Conservation (phyloP, 108 stramenopile species). For the Cyclotella cryptica region DNA sequence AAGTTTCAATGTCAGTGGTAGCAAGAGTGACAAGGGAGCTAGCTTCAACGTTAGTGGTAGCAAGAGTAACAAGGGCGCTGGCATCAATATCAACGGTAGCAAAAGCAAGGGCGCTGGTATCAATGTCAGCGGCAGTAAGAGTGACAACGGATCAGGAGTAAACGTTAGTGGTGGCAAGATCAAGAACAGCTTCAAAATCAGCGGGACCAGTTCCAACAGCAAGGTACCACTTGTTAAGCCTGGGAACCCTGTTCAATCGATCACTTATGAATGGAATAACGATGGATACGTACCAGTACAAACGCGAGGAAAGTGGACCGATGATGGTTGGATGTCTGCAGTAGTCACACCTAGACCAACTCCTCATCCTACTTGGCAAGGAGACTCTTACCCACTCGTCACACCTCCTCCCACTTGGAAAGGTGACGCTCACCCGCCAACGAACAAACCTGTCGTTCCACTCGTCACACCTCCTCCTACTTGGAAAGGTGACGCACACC, state of each 20-base stretch:
- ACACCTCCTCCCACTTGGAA: background rate
- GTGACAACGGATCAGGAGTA: no score
- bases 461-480: slow-evolving; percentile 12
- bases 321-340: slow-evolving; percentile 8
- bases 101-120: background rate
- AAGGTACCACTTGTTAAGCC: background rate
- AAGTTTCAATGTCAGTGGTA: background rate
- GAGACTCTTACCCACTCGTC: slow-evolving; percentile 4
- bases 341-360: background rate
- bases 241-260: background rate
- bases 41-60: background rate
- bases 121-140: background rate
- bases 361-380: slow-evolving; percentile 13
- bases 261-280: background rate
- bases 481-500: slow-evolving; percentile 18
- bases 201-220: background rate
- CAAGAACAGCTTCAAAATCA: background rate
- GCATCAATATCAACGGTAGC: background rate
- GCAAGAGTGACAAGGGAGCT: no score
- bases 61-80: background rate
- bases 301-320: slow-evolving; percentile 16
- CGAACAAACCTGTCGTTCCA: background rate
- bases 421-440: slow-evolving; percentile 7
- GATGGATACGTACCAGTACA: background rate
- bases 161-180: background rate